A percentile compares a stretch with the other conserved stretches of the same genome.
phyloP scores from a whole-genome alignment of 306 rosid species.

The Acacia melanoxylon region DNA sequence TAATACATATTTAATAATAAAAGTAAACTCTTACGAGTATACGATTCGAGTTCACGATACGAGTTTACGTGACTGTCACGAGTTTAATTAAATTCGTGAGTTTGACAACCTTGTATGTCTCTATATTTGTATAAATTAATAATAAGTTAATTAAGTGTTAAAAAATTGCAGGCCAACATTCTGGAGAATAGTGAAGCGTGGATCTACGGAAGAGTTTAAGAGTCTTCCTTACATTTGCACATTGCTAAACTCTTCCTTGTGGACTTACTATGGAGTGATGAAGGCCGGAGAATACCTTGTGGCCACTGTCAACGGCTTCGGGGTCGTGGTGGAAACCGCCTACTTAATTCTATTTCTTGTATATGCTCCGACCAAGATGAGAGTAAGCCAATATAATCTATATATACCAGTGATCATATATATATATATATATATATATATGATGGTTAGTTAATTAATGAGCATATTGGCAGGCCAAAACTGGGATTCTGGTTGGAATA shows the following conservation, averaged over 20 bases:
- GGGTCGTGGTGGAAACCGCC: constrained; percentile 40
- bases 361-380: constrained; percentile 48
- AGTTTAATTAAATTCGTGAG: no score
- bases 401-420: background rate
- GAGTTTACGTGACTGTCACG: no score
- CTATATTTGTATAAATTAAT: background rate
- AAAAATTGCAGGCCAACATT: constrained; percentile 47
- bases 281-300: constrained; percentile 41
- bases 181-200: constrained; percentile 42
- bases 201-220: constrained; percentile 62
- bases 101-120: no score
- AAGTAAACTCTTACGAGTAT: no score
- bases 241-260: constrained; percentile 45
- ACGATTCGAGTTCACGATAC: no score
- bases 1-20: no score
- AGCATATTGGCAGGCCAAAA: constrained; percentile 38
- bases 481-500: constrained; percentile 37
- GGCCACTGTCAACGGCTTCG: background rate
- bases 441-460: background rate
- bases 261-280: constrained; percentile 74
- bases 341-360: constrained; percentile 54
- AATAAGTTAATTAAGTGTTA: background rate
- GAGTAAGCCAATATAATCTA: constrained; percentile 28
- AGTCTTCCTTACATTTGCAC: constrained; percentile 74
- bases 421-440: no score